Base-by-base conservation (phyloP, 129 eudicot species). In the Deinandra increscens region DNA sequence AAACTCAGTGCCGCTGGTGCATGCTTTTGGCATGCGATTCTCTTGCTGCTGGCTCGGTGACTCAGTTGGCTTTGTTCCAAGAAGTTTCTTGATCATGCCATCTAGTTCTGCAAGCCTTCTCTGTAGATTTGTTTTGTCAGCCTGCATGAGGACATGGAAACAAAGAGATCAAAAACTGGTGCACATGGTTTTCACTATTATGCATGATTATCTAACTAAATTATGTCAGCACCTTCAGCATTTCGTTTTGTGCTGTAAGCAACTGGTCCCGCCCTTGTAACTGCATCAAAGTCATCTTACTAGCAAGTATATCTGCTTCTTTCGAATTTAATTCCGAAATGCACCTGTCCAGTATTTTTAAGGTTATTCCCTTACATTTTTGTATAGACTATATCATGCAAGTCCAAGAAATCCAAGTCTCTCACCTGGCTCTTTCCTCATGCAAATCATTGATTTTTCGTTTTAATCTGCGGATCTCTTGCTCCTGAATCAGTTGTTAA, bases 351-450 rank as follows among this genome's bases (percentile, higher is more conserved):
- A 13, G 33, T 20, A 73, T 20, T 19, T 19, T 23, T 60, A 39
- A 48, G 9, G 9, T 62, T 60, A 69, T 19, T 41, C 18, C 36
- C 9, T 17, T 1, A 60, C 44, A 38, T 44, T 9, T 41, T 23
- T 19, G 17, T 19, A 48, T 17, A 11, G 15, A 37, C 37, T 7
- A 38, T 39, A 22, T 9, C 37, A 34, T 22, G 53, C 17, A 64
- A 37, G 39, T 37, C 4, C 41, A 49, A 50, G 19, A 65, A 49
- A 64, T 51, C 17, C 29, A 71, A 66, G 75, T 9, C 64, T 9
- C 64, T 63, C 56, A 90, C 95, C 89, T 81, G 54, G 85, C 87
- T 82, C 86, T 87, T 79, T 90, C 89, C 74, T 90, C 95, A 39
- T 66, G 62, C 64, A 90, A 73, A 69, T 85, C 86, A 71, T 72